Conservation (phyloP, 306 rosid species). For the Argentina anserina region DNA sequence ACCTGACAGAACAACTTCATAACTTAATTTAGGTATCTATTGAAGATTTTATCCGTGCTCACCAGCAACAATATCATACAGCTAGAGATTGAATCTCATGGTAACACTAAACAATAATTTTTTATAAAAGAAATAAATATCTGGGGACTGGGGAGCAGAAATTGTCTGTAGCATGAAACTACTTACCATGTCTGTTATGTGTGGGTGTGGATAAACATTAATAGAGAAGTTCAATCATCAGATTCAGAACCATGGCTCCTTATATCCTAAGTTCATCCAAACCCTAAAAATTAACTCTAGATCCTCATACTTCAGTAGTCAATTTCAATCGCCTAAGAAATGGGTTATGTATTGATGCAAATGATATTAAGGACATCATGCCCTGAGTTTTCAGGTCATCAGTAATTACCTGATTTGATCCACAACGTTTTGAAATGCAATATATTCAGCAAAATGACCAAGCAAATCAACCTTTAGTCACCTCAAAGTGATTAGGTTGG, state of each 20-base stretch:
- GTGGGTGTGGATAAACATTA: not conserved
- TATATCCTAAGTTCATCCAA: not conserved
- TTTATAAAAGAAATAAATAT: not conserved
- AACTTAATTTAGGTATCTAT: not conserved
- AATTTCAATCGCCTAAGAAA: not conserved
- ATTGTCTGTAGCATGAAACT: not conserved
- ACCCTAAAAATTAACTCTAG: not conserved
- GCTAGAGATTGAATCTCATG: not conserved
- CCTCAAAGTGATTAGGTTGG: slow-evolving; percentile 8
- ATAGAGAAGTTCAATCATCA: not conserved
- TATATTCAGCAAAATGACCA: slow-evolving; percentile 16
- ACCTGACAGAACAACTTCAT: not conserved
- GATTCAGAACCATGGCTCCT: not conserved
- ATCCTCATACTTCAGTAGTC: not conserved
- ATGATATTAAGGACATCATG: not conserved
- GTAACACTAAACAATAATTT: not conserved
- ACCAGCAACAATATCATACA: not conserved
- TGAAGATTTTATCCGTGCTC: not conserved
- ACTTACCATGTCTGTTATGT: not conserved
- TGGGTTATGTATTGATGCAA: not conserved
- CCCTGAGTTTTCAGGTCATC: not conserved
- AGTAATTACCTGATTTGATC: not conserved
- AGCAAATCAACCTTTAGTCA: slow-evolving; percentile 39
- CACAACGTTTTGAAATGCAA: slow-evolving; percentile 1
- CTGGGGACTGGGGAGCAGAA: not conserved